Evolutionary conservation across 1,284 basidiomycete genomes (phyloP), one percentile per base, ranked within the genome.

Genomic region (Ganoderma lucidum): DNA sequence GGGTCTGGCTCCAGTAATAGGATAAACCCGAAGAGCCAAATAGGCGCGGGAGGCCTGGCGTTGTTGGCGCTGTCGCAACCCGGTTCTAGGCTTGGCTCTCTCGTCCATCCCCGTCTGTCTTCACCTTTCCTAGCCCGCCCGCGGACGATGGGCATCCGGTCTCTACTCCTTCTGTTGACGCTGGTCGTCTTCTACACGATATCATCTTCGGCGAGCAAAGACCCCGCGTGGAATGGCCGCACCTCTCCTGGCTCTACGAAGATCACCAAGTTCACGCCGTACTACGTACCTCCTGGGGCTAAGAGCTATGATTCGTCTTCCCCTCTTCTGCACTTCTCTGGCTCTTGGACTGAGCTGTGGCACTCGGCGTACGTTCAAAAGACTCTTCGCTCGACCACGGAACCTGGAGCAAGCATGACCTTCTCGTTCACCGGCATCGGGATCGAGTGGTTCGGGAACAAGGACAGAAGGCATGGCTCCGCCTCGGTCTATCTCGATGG

Each of bases 401-500:
- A 85, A 59, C 78, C 79, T 19, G 84, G 83, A 62, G 88, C 91
- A n/a, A 80, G 85, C 14, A 81, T 87, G 60, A 81, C 82, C 5
- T 86, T 93, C 78, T 83, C 83, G 1, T 93, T 94, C 79, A 82
- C 81, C 30, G 92, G 92, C 12, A 90, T 89, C 12, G 91, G 91
- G 1, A 84, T 94, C 73, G 92, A 94, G 80, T 91, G 90, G 88
- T 94, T 93, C 74, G 93, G 93, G 35, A 86, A 83, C 73, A 84
- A 81, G 60, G 88, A 86, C 70, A 81, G 76, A 45, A 78, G 75
- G 28, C 88, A 93, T 75, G 90, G 91, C 15, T 76, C 84, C 10
- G 83, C 88, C 6, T 74, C 84, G 32, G 85, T 94, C 19, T 87
- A 83, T 68, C 80, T 94, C 28, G 90, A 94, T 70, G 88, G 88